Evolutionary conservation across 306 rosid species (phyloP).

Genomic region (Cicer yamashitae): DNA sequence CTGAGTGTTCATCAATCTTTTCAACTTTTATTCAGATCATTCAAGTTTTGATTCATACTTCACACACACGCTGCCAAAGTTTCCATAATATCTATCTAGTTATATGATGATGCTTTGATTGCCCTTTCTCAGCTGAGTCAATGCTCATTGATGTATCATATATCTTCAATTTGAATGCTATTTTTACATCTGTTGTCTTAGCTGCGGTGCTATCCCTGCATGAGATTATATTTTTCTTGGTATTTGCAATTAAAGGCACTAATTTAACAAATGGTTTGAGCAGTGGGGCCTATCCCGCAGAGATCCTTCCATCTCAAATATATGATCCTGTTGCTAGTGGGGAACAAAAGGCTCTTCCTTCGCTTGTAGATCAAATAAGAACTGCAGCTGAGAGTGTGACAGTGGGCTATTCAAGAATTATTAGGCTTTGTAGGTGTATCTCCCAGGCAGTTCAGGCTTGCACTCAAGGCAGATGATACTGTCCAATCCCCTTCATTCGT

Average conservation of each 20-base stretch:
- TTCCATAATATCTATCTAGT: not conserved
- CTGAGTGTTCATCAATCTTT: not conserved
- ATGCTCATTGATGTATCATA: not conserved
- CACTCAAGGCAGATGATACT: constrained; percentile 40
- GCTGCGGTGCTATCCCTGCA: not conserved
- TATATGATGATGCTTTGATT: not conserved
- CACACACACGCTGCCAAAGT: not conserved
- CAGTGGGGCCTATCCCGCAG: constrained; percentile 85
- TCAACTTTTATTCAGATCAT: constrained; percentile 9
- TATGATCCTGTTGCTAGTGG: constrained; percentile 39
- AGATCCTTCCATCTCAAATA: constrained; percentile 68
- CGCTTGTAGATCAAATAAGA: constrained; percentile 56
- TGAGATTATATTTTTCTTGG: constrained; percentile 14
- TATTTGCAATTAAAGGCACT: constrained; percentile 23
- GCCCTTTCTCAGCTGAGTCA: constrained; percentile 8
- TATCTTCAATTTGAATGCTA: constrained; percentile 23
- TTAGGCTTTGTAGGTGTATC: constrained; percentile 66
- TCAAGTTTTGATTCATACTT: constrained; percentile 4
- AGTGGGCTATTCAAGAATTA: constrained; percentile 68
- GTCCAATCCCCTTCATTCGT: not conserved
- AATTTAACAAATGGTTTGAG: constrained; percentile 48
- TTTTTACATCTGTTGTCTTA: not conserved
- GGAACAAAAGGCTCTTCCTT: constrained; percentile 44
- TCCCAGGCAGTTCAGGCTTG: constrained; percentile 54
- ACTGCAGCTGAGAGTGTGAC: constrained; percentile 54